Base-by-base conservation (phyloP, 106 monocot species). In the Phalaenopsis equestris region DNA sequence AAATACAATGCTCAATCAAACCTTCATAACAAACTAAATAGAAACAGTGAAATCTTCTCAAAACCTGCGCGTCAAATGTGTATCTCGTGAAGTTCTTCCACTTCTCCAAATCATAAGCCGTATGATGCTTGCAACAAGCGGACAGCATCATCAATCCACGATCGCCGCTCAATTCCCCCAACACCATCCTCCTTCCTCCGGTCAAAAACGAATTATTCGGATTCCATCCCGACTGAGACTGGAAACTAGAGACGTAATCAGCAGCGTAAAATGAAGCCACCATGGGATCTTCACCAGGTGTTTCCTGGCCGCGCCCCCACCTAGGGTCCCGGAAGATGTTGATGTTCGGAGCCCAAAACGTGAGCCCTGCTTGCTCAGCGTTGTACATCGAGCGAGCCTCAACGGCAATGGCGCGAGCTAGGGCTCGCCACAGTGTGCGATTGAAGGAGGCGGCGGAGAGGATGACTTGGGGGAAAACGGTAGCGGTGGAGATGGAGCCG, bases 71-170 rank as follows among this genome's bases (percentile, higher is more conserved):
- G 83, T 99, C 86, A 86, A 99, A 94, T 37, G 85, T 91, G 81
- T 94, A 94, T 16, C 98, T 49, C 5, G 86, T 81, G 75, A 86
- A 87, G 19, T 85, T 86, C 17, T 83, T 78, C 98, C 98, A 99
- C 49, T 89, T 88, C 65, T 99, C 98, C 79, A 99, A 42, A 84
- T 99, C 99, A 77, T 99, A 99, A 18, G 99, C 99, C 5, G 87
- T 90, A 79, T 85, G 91, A 78, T 99, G 99, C 87, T 99, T 99
- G 87, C 99, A 99, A 82, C 99, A 99, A n/a, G 95, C 99, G 4
- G 99, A 95, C 37, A 99, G 79, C 91, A 88, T 99, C 84, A 99
- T 68, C 5, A 17, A 47, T 14, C 76, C 77, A 7, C 10, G 43
- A 12, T 46, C 41, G 45, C 21, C 82, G 38, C 36, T 83, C 37